Conservation (phyloP, 805 yeast genomes). For the Candida chilensis region DNA sequence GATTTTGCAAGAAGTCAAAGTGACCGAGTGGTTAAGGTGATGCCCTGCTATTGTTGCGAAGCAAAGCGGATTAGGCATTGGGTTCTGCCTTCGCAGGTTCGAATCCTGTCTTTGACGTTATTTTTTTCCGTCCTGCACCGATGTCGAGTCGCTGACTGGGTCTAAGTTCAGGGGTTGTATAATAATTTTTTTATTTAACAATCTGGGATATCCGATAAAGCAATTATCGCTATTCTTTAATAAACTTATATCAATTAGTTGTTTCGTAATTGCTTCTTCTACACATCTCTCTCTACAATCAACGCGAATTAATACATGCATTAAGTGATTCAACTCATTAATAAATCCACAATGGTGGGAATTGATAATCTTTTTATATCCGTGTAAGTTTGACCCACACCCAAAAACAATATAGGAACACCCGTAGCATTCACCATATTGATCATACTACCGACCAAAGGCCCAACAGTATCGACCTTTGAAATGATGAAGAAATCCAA, state of each 20-base stretch:
- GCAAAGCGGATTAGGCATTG: constrained; percentile 62
- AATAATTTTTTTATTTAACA: no score
- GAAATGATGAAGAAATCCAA: constrained; percentile 88
- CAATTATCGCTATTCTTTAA: no score
- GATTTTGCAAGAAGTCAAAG: no score
- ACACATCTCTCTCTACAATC: no score
- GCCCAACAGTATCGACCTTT: constrained; percentile 96
- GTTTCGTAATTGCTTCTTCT: no score
- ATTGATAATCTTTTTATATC: constrained; percentile 87
- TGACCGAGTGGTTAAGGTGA: no score
- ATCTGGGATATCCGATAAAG: no score
- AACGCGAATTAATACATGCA: background rate
- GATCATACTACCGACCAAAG: constrained; percentile 91
- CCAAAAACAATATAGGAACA: constrained; percentile 91
- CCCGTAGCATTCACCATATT: constrained; percentile 96
- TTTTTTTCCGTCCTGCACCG: no score
- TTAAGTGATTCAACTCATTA: constrained; percentile 43
- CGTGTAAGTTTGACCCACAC: constrained; percentile 95
- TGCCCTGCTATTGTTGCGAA: no score
- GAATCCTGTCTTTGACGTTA: constrained; percentile 99
- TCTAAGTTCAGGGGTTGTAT: no score
- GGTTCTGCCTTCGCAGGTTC: constrained; percentile 97
- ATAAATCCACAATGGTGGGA: constrained; percentile 82
- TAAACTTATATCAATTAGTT: no score
- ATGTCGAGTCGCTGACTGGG: no score